Base-by-base conservation (phyloP, 495 filamentous ascomycete genomes). In the Penicillium malachiteum region DNA sequence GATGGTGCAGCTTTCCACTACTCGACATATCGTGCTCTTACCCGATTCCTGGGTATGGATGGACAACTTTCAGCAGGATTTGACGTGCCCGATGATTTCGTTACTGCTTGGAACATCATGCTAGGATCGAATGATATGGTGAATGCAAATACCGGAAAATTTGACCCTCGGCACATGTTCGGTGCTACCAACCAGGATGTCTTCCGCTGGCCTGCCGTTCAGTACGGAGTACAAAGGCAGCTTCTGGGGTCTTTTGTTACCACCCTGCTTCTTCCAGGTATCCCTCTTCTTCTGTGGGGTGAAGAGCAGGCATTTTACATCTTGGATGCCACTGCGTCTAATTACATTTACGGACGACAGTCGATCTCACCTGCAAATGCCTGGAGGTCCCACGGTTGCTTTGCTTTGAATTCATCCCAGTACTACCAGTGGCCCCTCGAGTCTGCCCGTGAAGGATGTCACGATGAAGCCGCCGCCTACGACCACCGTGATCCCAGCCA, bases 161-260 rank as follows among this genome's bases (percentile, higher is more conserved):
- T 88, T 52, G 86, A 89, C 57, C 87, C 87, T 5, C 77, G 87
- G 18, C 86, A 90, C 59, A 81, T 89, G 76, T 89, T 78, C 56
- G 87, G 87, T 18, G 76, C 75, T 3, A 85, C 84, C 9, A 89
- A 89, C 63, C 87, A 90, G 70, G 87, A 90, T 64, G 84, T 90
- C 4, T 87, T 90, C 69, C 80, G 86, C 13, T 90, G 87, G 87
- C 86, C 87, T n/a, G 77, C 83, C 1, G 76, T 90, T 52, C 63
- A 78, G 18, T 72, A 78, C 49, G 87, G 87, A 18, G 78, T 80
- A 0, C 75, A 87, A 58, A 75, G 83, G 46, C 76, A 80, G 69
- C 65, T 89, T 3, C 73, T 90, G 0, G 87, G 74, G 7, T 67
- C 78, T 5, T 89, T 86, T 56, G 77, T 90, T 50, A 84, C 80